Evolutionary conservation across 768 basidiomycete species (phyloP).

Genomic region (Termitomyces sp.): DNA sequence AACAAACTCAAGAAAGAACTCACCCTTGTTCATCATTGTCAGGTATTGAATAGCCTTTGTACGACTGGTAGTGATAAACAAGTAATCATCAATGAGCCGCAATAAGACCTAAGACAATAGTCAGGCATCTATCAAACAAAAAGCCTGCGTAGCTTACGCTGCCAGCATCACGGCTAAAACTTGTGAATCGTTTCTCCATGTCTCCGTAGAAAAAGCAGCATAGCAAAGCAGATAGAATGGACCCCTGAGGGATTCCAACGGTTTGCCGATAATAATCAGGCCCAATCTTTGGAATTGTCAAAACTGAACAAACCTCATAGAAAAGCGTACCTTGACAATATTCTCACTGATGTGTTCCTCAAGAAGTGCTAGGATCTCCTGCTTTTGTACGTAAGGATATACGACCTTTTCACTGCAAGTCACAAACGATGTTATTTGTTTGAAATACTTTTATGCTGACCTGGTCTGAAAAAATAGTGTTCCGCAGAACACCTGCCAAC

Average conservation of each 20-base stretch:
- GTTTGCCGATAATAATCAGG: constrained; percentile 77
- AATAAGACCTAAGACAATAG: constrained; percentile 53
- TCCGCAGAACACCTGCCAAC: constrained; percentile 59
- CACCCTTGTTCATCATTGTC: constrained; percentile 69
- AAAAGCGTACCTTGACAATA: constrained; percentile 64
- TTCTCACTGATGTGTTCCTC: constrained; percentile 91
- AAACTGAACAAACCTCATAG: neutral
- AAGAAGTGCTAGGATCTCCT: constrained; percentile 66
- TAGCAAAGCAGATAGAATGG: constrained; percentile 87
- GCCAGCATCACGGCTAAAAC: constrained; percentile 48
- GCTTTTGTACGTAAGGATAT: constrained; percentile 49
- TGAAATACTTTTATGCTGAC: constrained; percentile 27
- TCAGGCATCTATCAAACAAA: neutral
- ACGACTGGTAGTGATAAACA: constrained; percentile 72
- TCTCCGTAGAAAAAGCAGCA: constrained; percentile 96
- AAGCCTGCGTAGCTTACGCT: constrained; percentile 45
- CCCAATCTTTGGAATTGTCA: constrained; percentile 56
- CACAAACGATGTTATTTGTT: neutral
- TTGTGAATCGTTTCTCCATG: constrained; percentile 58
- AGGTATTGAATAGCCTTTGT: constrained; percentile 64
- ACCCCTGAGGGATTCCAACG: constrained; percentile 97
- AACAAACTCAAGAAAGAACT: neutral
- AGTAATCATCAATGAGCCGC: constrained; percentile 91
- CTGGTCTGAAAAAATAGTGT: constrained; percentile 85
- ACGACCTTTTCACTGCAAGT: constrained; percentile 19